Evolutionary conservation across 305 asterid genomes (phyloP), one percentile per base, ranked within the genome.

Genomic region (Plantago lanceolata): DNA sequence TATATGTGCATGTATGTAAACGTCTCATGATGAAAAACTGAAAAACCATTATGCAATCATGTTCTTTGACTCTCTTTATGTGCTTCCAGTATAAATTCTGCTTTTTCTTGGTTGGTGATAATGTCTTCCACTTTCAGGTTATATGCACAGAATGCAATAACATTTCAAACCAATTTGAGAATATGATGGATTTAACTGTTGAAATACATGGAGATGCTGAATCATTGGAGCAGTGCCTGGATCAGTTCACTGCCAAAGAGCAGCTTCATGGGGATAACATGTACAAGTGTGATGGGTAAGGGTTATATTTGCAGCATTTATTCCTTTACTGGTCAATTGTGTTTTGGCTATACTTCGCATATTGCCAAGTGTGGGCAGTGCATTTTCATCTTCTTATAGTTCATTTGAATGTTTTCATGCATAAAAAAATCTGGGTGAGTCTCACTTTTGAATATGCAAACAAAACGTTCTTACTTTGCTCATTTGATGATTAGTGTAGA

Each of bases 171-270:
- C 97, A 89, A 76, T 83, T 78, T 71, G 98, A 92, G 74, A 92
- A 89, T 74, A 85, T 92, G 95, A 89, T 92, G 98, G 98, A 92
- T 81, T 86, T 92, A 77, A 92, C 91, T 55, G 98, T 92, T 67
- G 98, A 92, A 80, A 92, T 92, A 78, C 95, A 92, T 47, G 98
- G 98, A 61, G 95, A 89, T 79, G 94, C 93, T 75, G 88, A 79
- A 71, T 92, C 98, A 59, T 73, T 92, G 81, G 97, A 89, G 83
- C 94, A 89, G 78, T 92, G 98, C 80, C 78, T 92, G 82, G 95
- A 92, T 68, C 97, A 87, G 78, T 89, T 89, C 84, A 92, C 98
- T 13, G 90, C 90, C 33, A 79, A 75, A 81, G 98, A 92, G 73
- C 52, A 81, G 80, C 98, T 92, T 76, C 94, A 89, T 73, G 98